Evolutionary conservation across 768 basidiomycete genomes (phyloP).

Genomic region (Boletus tomentosulus): DNA sequence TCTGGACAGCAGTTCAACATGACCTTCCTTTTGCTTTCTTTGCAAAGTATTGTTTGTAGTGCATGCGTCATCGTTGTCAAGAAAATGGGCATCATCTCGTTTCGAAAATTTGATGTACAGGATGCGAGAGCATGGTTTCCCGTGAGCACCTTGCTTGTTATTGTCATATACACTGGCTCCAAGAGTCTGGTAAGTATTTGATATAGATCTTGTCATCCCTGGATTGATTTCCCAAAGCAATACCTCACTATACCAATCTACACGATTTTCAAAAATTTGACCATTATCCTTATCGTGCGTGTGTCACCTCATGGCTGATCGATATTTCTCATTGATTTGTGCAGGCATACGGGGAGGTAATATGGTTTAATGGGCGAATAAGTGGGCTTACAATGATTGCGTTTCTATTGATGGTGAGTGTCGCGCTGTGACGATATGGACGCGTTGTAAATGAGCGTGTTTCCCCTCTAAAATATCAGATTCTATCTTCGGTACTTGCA

Average conservation of each 20-base stretch:
- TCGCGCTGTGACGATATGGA: neutral
- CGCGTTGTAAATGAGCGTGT: neutral
- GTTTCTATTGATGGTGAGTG: conserved; percentile 84
- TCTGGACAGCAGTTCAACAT: conserved; percentile 92
- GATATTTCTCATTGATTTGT: neutral
- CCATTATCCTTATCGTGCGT: conserved; percentile 93
- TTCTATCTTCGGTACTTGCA: conserved; percentile 92
- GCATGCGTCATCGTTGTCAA: conserved; percentile 72
- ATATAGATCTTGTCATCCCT: neutral
- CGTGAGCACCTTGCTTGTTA: conserved; percentile 86
- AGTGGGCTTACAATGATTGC: conserved; percentile 85
- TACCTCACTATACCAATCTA: conserved; percentile 95
- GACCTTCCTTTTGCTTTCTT: conserved; percentile 91
- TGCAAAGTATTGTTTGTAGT: conserved; percentile 88
- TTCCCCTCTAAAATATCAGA: conserved; percentile 38
- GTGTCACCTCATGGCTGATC: conserved; percentile 24
- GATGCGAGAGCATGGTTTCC: conserved; percentile 95
- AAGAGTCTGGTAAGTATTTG: conserved; percentile 82
- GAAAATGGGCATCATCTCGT: conserved; percentile 71
- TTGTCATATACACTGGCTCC: conserved; percentile 96
- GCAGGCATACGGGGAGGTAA: conserved; percentile 93
- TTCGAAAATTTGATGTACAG: conserved; percentile 74
- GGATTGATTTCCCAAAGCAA: conserved; percentile 56
- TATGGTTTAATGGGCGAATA: conserved; percentile 93
- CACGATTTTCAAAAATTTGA: conserved; percentile 99